phyloP scores from a whole-genome alignment of 345 rosid genomes.

The Cardamine resedifolia region DNA sequence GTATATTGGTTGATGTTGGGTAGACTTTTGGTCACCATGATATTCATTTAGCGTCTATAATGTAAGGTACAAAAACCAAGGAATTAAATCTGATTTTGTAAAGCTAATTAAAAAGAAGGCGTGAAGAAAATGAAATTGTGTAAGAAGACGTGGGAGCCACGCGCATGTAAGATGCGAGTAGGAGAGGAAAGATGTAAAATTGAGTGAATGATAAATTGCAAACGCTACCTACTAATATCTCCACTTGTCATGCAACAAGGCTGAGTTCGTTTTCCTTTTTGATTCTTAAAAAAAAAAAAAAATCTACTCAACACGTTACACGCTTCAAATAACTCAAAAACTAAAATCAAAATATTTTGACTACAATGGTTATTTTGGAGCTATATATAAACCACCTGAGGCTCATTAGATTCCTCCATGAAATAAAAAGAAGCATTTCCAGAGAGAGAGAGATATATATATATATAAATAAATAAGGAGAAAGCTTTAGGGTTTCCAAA shows the following conservation, averaged over 20 bases:
- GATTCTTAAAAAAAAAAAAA: too few relatives aligned
- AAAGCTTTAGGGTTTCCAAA: conserved; percentile 39
- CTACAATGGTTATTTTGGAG: conserved; percentile 30
- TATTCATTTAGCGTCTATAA: not conserved
- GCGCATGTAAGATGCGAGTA: conserved; percentile 32
- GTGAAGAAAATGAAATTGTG: conserved; percentile 32
- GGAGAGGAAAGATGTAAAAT: not conserved
- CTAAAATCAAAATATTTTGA: conserved; percentile 16
- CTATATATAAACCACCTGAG: conserved; percentile 42
- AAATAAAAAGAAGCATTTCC: conserved; percentile 19
- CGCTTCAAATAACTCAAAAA: conserved; percentile 24
- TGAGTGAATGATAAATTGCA: conserved; percentile 45
- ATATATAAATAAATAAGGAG: conserved; percentile 20
- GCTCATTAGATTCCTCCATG: conserved; percentile 28
- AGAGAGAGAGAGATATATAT: conserved; percentile 19
- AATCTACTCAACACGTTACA: conserved; percentile 32
- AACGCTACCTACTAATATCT: conserved; percentile 55
- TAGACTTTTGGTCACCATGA: conserved; percentile 28
- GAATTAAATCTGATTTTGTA: not conserved
- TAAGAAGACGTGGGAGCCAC: not conserved
- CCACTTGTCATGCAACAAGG: conserved; percentile 76
- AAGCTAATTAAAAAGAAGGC: conserved; percentile 24
- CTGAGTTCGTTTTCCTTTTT: conserved; percentile 44
- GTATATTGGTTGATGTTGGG: conserved; percentile 27
- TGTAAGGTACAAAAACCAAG: conserved; percentile 19